Evolutionary conservation across 208 protist species (phyloP), one percentile per base, ranked within the genome.

Genomic region (Sergeia podlipaevii): DNA sequence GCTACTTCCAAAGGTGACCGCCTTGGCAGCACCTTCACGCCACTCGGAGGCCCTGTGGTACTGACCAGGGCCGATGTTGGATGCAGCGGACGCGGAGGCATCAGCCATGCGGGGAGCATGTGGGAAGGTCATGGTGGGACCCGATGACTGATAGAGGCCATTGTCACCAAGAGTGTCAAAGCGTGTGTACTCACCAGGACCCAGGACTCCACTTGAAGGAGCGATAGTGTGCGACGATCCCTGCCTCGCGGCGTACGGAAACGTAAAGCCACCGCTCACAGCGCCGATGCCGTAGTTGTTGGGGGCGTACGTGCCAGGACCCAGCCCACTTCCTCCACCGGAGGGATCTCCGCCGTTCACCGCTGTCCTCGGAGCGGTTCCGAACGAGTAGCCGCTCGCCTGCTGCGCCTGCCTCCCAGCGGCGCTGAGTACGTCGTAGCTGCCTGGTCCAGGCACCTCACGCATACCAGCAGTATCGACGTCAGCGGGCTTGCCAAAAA

Each of bases 261-360:
- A 71, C 15, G 65, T 60, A 41, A 65, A 71, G 17, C 28, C 30
- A 10, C 50, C n/a, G n/a, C n/a, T n/a, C n/a, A n/a, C n/a, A n/a
- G n/a, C 65, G 32, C 56, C 56, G 34, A 11, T n/a, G 34, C 28
- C 1, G 46, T 45, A 20, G 52, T 32, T 5, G 30, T 33, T 1
- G 26, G 47, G 33, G 29, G 67, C 52, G 58, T 79, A 79, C 20
- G 57, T 53, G 10, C 72, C 72, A 29, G 72, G 72, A 11, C 72
- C 72, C 3, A 61, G 60, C 44, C 32, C 29, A 21, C 39, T 41
- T 34, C 30, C 34, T 46, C 8, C 13, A 38, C 11, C 6, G 10
- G n/a, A 11, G 26, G 15, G 13, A 21, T 33, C 26, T 32, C 34
- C 15, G 13, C 34, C 13, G 33, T 42, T 15, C 2, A 5, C 32